Base-by-base conservation (phyloP, 129 eudicot genomes). In the Lactuca saligna region DNA sequence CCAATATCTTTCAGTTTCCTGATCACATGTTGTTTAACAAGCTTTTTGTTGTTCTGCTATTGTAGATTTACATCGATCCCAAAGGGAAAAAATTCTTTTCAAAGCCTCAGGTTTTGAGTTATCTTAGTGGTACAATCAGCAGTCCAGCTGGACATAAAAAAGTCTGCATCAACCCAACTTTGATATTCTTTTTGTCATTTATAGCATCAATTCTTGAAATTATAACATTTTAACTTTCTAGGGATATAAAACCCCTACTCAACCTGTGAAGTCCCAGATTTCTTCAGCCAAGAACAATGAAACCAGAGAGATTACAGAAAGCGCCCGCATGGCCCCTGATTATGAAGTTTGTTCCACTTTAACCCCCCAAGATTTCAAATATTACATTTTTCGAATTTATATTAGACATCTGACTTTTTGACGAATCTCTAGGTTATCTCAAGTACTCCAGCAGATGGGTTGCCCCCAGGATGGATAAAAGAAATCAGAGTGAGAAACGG, bases 401-500 rank as follows among this genome's bases (percentile, higher is more conserved):
- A 34, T 61, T 31, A 44, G 11, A 75, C 17, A 25, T 68, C 69
- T 55, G 68, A 65, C 7, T 57, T 69, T 62, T 72, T 54, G 72
- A 74, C 53, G 48, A 11, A 63, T 81, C 3, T 80, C 20, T 73
- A 91, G 97, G 85, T 71, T 75, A 12, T 75, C 72, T 81, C 80
- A 80, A 78, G 67, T 57, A 61, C 63, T 51, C 46, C 80, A 0
- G 88, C 70, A 59, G 88, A 86, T 13, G 90, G 79, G 65, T 75
- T 91, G 25, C 96, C 97, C 5, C 65, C 82, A 15, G 97, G 96
- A 10, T 91, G 97, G 97, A 76, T 82, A 17, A 84, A 80, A 80
- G 97, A 88, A 75, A 62, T 80, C 66, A 87, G 79, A 83, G 61
- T 55, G 44, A 83, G 78, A 63, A 6, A 8, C 61, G 82, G 71